phyloP scores from a whole-genome alignment of 2,329 filamentous ascomycete species.

The Penicillium sp. region DNA sequence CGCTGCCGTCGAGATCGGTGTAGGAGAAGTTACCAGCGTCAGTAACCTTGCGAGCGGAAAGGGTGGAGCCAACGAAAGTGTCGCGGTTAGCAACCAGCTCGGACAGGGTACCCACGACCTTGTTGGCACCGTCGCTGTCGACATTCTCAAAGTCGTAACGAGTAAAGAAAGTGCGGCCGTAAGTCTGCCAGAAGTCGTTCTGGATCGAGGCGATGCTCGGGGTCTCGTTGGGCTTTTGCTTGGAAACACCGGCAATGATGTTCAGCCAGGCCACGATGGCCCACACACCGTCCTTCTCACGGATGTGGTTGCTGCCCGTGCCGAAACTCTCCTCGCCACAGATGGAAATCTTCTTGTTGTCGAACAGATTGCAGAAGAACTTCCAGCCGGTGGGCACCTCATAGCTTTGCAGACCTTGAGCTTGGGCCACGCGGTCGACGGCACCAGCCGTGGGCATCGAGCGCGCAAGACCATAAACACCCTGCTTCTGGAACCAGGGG shows the following conservation, averaged over 20 bases:
- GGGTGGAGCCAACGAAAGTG: constrained; percentile 76
- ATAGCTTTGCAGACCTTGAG: constrained; percentile 84
- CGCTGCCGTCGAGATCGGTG: constrained; percentile 95
- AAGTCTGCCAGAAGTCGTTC: constrained; percentile 91
- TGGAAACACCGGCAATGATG: constrained; percentile 90
- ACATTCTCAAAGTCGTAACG: constrained; percentile 98
- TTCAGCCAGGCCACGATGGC: constrained; percentile 97
- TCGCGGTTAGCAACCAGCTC: constrained; percentile 65
- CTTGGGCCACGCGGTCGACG: constrained; percentile 91
- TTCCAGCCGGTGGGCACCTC: constrained; percentile 99
- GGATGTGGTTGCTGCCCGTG: constrained; percentile 96
- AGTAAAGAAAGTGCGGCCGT: constrained; percentile 98
- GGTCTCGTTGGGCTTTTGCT: constrained; percentile 69
- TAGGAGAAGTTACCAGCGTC: constrained; percentile 97
- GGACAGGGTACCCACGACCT: constrained; percentile 76
- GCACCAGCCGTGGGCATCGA: constrained; percentile 97
- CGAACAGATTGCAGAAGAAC: constrained; percentile 95
- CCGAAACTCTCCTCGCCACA: constrained; percentile 98
- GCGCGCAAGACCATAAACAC: constrained; percentile 88
- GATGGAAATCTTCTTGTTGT: constrained; percentile 92
- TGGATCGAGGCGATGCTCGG: constrained; percentile 96
- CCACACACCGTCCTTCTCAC: constrained; percentile 98
- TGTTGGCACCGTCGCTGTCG: constrained; percentile 82
- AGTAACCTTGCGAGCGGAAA: constrained; percentile 74
- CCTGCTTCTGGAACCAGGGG: constrained; percentile 96